Conservation (phyloP, 169 alveolate genomes). For the Prorocentrum cordatum region DNA sequence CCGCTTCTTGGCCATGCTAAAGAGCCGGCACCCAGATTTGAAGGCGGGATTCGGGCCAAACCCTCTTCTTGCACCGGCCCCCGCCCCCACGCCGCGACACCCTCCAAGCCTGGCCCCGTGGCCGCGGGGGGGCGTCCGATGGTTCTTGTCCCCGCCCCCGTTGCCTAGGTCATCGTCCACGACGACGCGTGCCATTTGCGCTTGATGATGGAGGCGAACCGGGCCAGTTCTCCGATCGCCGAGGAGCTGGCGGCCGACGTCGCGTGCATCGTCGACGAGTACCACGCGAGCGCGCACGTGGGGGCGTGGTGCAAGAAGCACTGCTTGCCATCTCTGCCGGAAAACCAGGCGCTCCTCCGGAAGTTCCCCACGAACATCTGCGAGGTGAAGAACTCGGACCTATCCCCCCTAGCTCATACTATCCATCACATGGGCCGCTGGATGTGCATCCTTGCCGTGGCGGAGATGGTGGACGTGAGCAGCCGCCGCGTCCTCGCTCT, state of each 20-base stretch:
- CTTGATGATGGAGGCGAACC: neutral
- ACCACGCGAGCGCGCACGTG: neutral
- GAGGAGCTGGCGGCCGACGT: neutral
- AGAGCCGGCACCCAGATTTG: no score
- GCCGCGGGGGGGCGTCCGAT: no score
- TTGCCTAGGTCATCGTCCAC: neutral
- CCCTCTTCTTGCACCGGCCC: no score
- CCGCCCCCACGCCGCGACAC: no score
- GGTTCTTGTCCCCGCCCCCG: neutral
- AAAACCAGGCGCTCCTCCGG: neutral
- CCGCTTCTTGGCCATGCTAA: no score
- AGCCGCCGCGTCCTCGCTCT: neutral
- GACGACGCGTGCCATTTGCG: neutral
- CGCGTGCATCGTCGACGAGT: neutral
- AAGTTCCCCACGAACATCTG: neutral
- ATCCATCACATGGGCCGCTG: neutral
- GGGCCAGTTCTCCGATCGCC: neutral
- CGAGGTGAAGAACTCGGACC: neutral
- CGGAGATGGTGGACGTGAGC: neutral
- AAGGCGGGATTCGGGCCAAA: no score
- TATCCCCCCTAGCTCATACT: neutral
- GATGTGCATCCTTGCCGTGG: neutral
- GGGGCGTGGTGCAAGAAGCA: neutral
- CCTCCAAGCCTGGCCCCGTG: no score
- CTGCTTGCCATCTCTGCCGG: neutral